phyloP scores from a whole-genome alignment of 192 early-diverging fungal species.

The Powellomyces hirtus region DNA sequence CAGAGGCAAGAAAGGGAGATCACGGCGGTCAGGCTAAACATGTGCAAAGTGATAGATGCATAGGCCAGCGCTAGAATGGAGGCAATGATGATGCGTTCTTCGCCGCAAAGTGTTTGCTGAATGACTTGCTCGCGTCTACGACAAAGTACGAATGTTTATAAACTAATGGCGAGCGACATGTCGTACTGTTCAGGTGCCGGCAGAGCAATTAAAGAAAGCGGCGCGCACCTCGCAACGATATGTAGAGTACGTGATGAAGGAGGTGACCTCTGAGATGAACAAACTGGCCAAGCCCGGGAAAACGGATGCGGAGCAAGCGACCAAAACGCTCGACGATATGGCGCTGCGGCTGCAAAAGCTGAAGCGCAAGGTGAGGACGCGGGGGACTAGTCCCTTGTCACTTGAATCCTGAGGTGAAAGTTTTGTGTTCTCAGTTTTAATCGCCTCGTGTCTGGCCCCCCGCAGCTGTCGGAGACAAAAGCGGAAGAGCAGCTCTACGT shows the following conservation, averaged over 20 bases:
- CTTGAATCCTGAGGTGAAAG: neutral
- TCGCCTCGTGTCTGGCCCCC: neutral
- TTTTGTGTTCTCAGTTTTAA: neutral
- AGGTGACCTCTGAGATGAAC: conserved; percentile 23
- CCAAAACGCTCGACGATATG: conserved; percentile 61
- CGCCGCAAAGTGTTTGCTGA: no score
- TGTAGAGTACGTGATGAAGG: conserved; percentile 76
- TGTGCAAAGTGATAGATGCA: no score
- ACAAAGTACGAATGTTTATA: no score
- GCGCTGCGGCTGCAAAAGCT: conserved; percentile 63
- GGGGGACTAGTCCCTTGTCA: neutral
- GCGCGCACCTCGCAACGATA: conserved; percentile 73
- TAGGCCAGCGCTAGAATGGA: no score
- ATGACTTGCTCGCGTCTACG: no score
- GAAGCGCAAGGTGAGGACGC: conserved; percentile 66
- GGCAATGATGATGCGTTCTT: no score
- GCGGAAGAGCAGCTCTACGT: conserved; percentile 71
- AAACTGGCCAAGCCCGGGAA: conserved; percentile 5
- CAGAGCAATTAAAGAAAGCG: conserved; percentile 79
- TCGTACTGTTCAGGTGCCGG: conserved; percentile 83
- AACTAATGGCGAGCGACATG: no score
- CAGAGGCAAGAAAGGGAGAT: no score
- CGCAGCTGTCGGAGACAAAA: conserved; percentile 68
- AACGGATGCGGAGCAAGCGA: conserved; percentile 45
- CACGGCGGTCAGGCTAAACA: no score